A percentile compares a stretch with the other conserved stretches of the same genome.
Evolutionary conservation across 2,329 filamentous ascomycete species (phyloP).

Genomic region (Fusarium anthophilum): DNA sequence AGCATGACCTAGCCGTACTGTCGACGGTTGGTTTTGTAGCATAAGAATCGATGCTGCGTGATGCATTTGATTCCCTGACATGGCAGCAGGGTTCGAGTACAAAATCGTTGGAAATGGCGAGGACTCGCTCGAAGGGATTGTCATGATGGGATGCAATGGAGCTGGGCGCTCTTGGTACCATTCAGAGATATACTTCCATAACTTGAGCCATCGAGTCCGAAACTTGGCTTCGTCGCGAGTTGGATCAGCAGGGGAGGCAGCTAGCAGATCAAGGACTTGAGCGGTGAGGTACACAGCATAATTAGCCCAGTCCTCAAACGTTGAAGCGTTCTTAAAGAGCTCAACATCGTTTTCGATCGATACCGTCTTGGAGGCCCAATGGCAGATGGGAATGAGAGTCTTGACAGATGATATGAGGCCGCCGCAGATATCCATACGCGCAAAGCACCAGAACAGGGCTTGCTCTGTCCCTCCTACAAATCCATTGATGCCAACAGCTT

Average conservation of each 20-base stretch:
- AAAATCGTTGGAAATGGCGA: conserved; percentile 60
- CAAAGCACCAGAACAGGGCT: conserved; percentile 65
- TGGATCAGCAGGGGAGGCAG: conserved; percentile 29
- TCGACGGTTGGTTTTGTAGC: conserved; percentile 56
- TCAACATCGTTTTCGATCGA: conserved; percentile 45
- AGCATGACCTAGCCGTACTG: conserved; percentile 54
- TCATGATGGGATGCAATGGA: conserved; percentile 50
- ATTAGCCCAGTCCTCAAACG: conserved; percentile 60
- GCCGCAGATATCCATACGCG: conserved; percentile 64
- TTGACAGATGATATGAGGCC: conserved; percentile 61
- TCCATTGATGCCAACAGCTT: conserved; percentile 60
- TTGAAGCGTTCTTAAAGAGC: conserved; percentile 48
- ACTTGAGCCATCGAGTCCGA: conserved; percentile 47
- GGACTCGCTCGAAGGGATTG: conserved; percentile 52
- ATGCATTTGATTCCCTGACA: conserved; percentile 64
- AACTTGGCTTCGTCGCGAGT: conserved; percentile 39
- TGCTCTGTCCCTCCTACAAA: conserved; percentile 60
- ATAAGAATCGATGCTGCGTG: conserved; percentile 63
- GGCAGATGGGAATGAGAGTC: conserved; percentile 58
- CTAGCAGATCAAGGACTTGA: conserved; percentile 53
- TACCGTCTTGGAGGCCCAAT: conserved; percentile 53
- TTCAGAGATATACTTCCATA: conserved; percentile 52
- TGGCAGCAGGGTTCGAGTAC: conserved; percentile 61
- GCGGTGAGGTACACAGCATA: conserved; percentile 60
- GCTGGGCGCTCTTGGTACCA: conserved; percentile 52